Percentiles rank a stretch among this genome's conserved stretches.
These are phyloP conservation scores for Didymella exigua DNA, from an alignment of 2,329 filamentous ascomycete species.

Conservation along the genomic window DNA sequence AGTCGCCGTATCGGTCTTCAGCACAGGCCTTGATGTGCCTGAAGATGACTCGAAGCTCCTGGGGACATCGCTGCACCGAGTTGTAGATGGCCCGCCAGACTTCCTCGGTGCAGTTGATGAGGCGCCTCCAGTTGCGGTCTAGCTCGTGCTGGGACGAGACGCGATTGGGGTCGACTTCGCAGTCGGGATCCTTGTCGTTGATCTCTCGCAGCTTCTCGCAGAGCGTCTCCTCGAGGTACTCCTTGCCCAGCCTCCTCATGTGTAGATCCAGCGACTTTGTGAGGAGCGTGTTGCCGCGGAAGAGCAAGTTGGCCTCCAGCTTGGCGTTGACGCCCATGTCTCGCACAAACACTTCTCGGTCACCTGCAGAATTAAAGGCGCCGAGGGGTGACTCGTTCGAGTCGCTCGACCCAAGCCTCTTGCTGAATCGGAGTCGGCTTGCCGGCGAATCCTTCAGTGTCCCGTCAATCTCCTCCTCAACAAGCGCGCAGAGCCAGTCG, in stretches of 20 bases:
- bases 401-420: constrained; percentile 72
- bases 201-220: constrained; percentile 87
- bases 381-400: constrained; percentile 59
- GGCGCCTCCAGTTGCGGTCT: constrained; percentile 78
- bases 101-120: constrained; percentile 77
- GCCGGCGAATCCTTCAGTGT: constrained; percentile 80
- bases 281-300: constrained; percentile 90
- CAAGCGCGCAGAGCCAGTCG: constrained; percentile 90
- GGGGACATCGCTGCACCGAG: constrained; percentile 76
- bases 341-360: constrained; percentile 73
- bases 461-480: constrained; percentile 97
- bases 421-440: constrained; percentile 70
- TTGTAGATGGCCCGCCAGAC: constrained; percentile 83
- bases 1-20: constrained; percentile 93
- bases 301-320: constrained; percentile 90
- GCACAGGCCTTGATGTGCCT: constrained; percentile 91
- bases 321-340: constrained; percentile 80
- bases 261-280: constrained; percentile 94
- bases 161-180: constrained; percentile 91
- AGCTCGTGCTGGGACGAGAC: constrained; percentile 71
- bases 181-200: constrained; percentile 87
- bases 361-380: constrained; percentile 54
- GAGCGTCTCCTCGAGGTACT: constrained; percentile 87
- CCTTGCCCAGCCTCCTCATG: constrained; percentile 91
- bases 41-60: constrained; percentile 82